Base-by-base conservation (phyloP, 2,329 filamentous ascomycete species). In the Emergomyces africanus region DNA sequence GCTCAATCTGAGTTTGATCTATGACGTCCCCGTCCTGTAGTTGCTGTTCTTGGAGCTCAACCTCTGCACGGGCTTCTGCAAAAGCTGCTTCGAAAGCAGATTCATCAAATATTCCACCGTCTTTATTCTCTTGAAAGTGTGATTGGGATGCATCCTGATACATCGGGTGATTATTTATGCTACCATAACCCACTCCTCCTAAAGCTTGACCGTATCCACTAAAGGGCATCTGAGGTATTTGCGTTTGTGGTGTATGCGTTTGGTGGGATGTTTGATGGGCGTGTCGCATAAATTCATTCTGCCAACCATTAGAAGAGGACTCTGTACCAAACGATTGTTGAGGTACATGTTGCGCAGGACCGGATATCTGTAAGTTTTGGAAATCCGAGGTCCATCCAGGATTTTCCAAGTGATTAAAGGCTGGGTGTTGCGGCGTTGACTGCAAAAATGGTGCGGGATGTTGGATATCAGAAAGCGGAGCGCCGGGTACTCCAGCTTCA, bases 271-370 rank as follows among this genome's bases (percentile, higher is more conserved):
- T 62, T 57, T 70, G 65, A 51, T 70, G 64, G 48, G 65, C 60
- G 59, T 68, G 66, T 59, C 77, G 76, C 65, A 80, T 68, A 66
- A 86, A 86, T 64, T 85, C 83, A 66, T 82, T 76, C 57, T 85
- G 83, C 84, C 84, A 86, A 73, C 75, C 74, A 64, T 70, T 39
- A 70, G 67, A 1, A 65, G 57, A 46, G 64, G 64, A 35, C 59
- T 75, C 69, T 28, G 71, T 70, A 49, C 71, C 70, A 69, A 77
- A 70, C 63, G 79, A 77, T 71, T 75, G 65, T 65, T 81, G 74
- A 66, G 78, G 72, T 67, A 81, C 66, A 66, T 78, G 66, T 62
- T 74, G 66, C 48, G 70, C 62, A 5, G 71, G 67, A 4, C 71
- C 70, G 12, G 74, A 73, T 37, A 79, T 69, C 12, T 72, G 70